phyloP scores from a whole-genome alignment of 2,329 filamentous ascomycete species.

The Alternaria sp. region DNA sequence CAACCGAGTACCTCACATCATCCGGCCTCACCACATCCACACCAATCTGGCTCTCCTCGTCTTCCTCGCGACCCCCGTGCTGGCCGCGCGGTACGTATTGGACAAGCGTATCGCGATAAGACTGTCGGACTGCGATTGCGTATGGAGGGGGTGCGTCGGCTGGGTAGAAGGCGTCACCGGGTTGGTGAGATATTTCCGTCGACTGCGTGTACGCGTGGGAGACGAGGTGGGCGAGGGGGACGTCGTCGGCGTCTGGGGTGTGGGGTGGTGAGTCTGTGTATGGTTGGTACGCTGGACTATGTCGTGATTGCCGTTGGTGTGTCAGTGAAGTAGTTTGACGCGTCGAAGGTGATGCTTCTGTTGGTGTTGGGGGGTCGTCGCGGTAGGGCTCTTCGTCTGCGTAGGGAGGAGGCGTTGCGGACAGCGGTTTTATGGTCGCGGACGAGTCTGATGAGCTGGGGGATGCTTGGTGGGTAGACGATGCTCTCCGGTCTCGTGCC shows the following conservation, averaged over 20 bases:
- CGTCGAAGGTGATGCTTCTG: background rate
- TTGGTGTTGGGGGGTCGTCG: conserved; percentile 9
- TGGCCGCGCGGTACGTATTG: conserved; percentile 20
- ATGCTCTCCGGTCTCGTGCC: background rate
- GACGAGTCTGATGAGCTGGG: background rate
- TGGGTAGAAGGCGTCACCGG: conserved; percentile 14
- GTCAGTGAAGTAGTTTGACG: background rate
- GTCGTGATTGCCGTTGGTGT: background rate
- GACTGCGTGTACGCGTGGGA: conserved; percentile 9
- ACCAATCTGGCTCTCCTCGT: conserved; percentile 16
- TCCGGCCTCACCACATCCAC: conserved; percentile 17
- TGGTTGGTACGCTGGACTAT: background rate
- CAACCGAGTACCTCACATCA: conserved; percentile 33
- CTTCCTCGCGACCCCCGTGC: conserved; percentile 1
- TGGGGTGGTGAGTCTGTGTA: conserved; percentile 11
- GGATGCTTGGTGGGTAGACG: background rate
- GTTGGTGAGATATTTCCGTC: background rate
- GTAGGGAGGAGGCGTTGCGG: conserved; percentile 6
- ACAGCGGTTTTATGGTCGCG: conserved; percentile 5
- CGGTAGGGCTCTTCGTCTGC: conserved; percentile 4
- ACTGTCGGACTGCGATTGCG: conserved; percentile 29
- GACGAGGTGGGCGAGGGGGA: conserved; percentile 36
- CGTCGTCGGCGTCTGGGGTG: conserved; percentile 28
- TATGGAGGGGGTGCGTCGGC: conserved; percentile 39
- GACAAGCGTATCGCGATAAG: conserved; percentile 35